phyloP scores from a whole-genome alignment of 2,329 filamentous ascomycete species.

The Emergomyces orientalis region DNA sequence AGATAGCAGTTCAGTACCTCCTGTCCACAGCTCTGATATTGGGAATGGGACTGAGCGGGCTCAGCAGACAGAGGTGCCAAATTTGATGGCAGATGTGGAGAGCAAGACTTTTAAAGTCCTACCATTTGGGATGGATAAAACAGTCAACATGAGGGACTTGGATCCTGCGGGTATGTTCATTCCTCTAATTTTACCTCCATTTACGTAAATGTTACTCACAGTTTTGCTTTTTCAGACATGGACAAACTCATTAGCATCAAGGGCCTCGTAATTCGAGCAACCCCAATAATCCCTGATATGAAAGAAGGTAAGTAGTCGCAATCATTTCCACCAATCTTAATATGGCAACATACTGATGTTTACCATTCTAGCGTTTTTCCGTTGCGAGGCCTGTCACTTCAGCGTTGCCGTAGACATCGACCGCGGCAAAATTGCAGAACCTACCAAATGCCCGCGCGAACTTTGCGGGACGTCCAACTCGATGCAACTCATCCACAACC shows the following conservation, averaged over 20 bases:
- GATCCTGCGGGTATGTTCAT: constrained; percentile 62
- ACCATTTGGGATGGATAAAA: constrained; percentile 77
- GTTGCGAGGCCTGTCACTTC: constrained; percentile 86
- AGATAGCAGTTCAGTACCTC: constrained; percentile 61
- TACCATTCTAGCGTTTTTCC: constrained; percentile 67
- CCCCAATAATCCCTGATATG: constrained; percentile 97
- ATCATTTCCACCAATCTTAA: neutral
- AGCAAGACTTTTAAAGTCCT: constrained; percentile 74
- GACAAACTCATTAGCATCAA: constrained; percentile 94
- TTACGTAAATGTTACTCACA: neutral
- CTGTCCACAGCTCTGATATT: constrained; percentile 70
- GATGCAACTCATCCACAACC: constrained; percentile 97
- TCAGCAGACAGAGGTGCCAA: constrained; percentile 47
- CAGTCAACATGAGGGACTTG: constrained; percentile 84
- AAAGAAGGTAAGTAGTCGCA: constrained; percentile 54
- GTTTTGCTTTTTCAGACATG: constrained; percentile 58
- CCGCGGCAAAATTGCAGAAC: constrained; percentile 90
- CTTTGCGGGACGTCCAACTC: constrained; percentile 81
- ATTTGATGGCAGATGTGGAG: constrained; percentile 67
- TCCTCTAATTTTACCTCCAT: neutral
- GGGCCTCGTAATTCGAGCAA: constrained; percentile 89
- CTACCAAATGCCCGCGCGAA: constrained; percentile 74
- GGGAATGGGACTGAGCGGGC: constrained; percentile 38
- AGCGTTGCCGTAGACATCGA: constrained; percentile 86
- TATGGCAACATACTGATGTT: constrained; percentile 4